Base-by-base conservation (phyloP, 768 basidiomycete species). In the Auriscalpium microsporum region DNA sequence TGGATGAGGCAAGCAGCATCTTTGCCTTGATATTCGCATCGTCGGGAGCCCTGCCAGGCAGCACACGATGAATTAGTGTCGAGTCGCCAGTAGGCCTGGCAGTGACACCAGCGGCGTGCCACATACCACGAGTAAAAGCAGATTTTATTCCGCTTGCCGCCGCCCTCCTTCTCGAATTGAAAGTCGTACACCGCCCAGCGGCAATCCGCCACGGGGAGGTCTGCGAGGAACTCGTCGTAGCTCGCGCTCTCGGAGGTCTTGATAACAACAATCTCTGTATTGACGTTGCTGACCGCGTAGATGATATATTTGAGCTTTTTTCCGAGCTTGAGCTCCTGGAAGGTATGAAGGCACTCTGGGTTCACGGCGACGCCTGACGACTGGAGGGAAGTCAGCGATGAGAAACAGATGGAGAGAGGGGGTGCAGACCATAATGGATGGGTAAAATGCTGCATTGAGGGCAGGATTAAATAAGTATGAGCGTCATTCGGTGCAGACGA, bases 171-270 rank as follows among this genome's bases (percentile, higher is more conserved):
- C 73, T 86, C 79, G 64, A 78, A 97, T 62, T 90, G 85, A 59
- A 94, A 86, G 69, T 98, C 94, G 65, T 93, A 95, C 21, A 97
- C 79, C n/a, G 87, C 94, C 82, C 84, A 99, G 72, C 88, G 76
- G 66, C 87, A 90, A 58, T 86, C 80, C 33, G 64, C 64, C 67
- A 85, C 80, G 1, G 94, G 93, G 55, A 98, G 76, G 62, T 85
- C 81, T 1, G 38, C 67, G 50, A 91, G 45, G 68, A 98, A 97
- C 0, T 78, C 76, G 0, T 93, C 87, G 71, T 90, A 97, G 17
- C 75, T 67, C 1, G 54, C 14, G 4, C 68, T 68, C 5, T 65
- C 56, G 19, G 83, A 84, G 16, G 71, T 76, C 74, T 90, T 90
- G 55, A 81, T 75, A 45, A 93, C 85, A 61, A 90, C 64, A 70